Evolutionary conservation across 768 basidiomycete genomes (phyloP), one percentile per base, ranked within the genome.

Genomic region (Phanerochaete sordida): DNA sequence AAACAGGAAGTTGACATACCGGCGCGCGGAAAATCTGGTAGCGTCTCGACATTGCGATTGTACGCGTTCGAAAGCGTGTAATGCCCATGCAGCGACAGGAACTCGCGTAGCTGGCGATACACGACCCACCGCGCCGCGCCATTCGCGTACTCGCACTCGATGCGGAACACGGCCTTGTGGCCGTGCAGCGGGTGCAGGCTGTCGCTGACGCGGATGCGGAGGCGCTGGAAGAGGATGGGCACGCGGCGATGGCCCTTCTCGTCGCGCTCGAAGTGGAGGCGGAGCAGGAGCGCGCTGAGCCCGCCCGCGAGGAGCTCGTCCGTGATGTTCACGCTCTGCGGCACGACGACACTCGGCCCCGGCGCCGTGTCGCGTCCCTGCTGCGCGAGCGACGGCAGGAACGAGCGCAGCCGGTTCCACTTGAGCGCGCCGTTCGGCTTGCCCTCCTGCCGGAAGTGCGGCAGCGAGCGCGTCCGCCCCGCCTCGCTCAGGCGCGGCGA

Each of bases 61-160:
- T 91, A 88, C 4, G 86, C 85, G 65, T 94, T 95, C 9, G 93
- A 88, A 21, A 97, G 76, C 1, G 88, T 78, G 70, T 96, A 97
- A 70, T 98, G 95, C 0, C 88, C 82, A 71, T 98, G 95, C 24
- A 99, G 74, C 26, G 89, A 89, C 48, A 96, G 57, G 68, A 99
- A 97, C 71, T 98, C 96, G 62, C 92, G 86, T 56, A 97, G 80
- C 74, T 95, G 88, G 55, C 96, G 87, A 73, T 94, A 94, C n/a
- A 93, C 81, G 28, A 97, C 95, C 96, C 97, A 99, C 72, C 94
- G 79, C 69, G 82, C 86, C 13, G 88, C 87, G 23, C 93, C 93
- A 64, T 96, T 95, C 0, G 93, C 96, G 71, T 99, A 98, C 73
- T 97, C 92, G 70, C 95, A 98, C 73, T 95, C 93, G 65, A 95